These are phyloP conservation scores for Salvia splendens DNA, from an alignment of 257 asterid species.

Conservation along the genomic window DNA sequence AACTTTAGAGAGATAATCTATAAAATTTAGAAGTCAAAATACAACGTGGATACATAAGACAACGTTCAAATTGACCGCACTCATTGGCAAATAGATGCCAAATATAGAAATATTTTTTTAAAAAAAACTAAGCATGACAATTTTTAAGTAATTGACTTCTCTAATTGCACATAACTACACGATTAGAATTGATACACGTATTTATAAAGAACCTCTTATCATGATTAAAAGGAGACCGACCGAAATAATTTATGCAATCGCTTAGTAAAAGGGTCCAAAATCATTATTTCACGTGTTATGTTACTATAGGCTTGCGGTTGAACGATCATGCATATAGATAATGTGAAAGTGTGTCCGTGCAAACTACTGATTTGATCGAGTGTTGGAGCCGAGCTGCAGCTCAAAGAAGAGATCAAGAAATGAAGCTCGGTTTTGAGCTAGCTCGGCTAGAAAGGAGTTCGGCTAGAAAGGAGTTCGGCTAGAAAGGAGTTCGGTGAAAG, in stretches of 20 bases:
- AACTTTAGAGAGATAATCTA: conserved; percentile 21
- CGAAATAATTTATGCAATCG: conserved; percentile 16
- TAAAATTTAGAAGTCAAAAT: conserved; percentile 30
- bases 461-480: no score
- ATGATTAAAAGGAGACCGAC: conserved; percentile 39
- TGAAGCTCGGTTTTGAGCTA: no score
- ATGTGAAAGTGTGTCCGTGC: no score
- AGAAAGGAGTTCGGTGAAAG: no score
- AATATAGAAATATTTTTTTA: conserved; percentile 1
- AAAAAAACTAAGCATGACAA: neutral
- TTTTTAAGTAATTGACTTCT: conserved; percentile 37
- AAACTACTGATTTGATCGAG: no score
- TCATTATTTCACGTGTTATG: conserved; percentile 34
- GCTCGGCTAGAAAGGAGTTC: no score
- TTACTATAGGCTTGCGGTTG: conserved; percentile 6
- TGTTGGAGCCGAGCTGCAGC: no score
- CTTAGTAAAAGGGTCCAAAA: conserved; percentile 22
- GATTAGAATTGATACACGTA: conserved; percentile 46
- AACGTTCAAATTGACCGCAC: conserved; percentile 28
- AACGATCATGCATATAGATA: neutral
- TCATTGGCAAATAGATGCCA: conserved; percentile 33
- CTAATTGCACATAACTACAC: conserved; percentile 29
- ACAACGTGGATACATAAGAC: conserved; percentile 32
- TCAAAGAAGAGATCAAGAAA: no score
- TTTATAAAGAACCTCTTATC: conserved; percentile 31